Base-by-base conservation (phyloP, 192 early-diverging fungal species). In the Globomyces pollinis-pini region DNA sequence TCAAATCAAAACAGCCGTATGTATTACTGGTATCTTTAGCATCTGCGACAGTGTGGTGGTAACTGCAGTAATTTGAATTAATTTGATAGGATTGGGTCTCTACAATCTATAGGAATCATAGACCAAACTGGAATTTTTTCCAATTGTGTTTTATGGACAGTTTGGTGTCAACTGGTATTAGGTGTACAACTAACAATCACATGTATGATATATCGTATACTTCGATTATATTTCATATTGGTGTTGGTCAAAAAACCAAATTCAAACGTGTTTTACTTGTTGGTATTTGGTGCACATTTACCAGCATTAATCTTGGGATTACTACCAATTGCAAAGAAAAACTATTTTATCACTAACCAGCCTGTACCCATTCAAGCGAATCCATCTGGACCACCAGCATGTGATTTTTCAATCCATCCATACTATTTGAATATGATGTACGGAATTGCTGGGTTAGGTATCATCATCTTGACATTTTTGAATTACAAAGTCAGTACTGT, bases 51-150 rank as follows among this genome's bases (percentile, higher is more conserved):
- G n/a, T n/a, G n/a, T n/a, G n/a, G n/a, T n/a, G n/a, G n/a, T n/a
- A n/a, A n/a, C n/a, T n/a, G n/a, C n/a, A n/a, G n/a, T n/a, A n/a
- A n/a, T n/a, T n/a, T n/a, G n/a, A n/a, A n/a, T n/a, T n/a, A n/a
- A n/a, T n/a, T n/a, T n/a, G n/a, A n/a, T n/a, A n/a, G n/a, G n/a
- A n/a, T n/a, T n/a, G n/a, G n/a, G n/a, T n/a, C n/a, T n/a, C 23
- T 47, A 13, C 44, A 47, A 47, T 26, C 28, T 5, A 26, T 47
- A 8, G 44, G 28, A 26, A 47, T 47, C 9, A 24, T 57, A 2
- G 30, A 57, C 21, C 55, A 57, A 44, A 16, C 30, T 15, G 55
- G 55, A 26, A 33, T 57, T 30, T 57, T 26, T 13, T 26, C 55
- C 15, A n/a, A 31, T 13, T 57, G 55, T 29, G 20, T 16, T 8